Evolutionary conservation across 208 protist species (phyloP).

Genomic region (Tritrichomonas musculus): DNA sequence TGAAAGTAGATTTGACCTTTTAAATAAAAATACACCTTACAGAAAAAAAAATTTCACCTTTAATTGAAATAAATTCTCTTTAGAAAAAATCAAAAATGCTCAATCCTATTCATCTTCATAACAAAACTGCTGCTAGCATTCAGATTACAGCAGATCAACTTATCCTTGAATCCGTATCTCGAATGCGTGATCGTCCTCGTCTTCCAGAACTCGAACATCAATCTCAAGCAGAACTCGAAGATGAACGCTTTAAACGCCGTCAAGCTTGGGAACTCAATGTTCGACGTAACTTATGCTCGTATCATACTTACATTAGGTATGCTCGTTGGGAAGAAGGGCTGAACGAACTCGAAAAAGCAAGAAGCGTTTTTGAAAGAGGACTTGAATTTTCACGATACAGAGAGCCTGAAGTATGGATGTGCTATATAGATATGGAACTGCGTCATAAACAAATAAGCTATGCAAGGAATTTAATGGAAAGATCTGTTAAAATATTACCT

Average conservation of each 20-base stretch:
- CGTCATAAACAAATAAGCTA: slow-evolving; percentile 23
- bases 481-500: not conserved
- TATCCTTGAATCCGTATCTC: not conserved
- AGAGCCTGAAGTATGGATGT: not conserved
- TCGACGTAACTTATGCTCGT: not conserved
- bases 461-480: not conserved
- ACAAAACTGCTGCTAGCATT: not conserved
- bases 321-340: not conserved
- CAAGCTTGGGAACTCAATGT: slow-evolving; percentile 20
- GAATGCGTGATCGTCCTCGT: not conserved
- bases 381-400: not conserved
- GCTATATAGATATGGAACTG: slow-evolving; percentile 18
- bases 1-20: too few species aligned
- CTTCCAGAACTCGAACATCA: not conserved
- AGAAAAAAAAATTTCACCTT: too few species aligned
- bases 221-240: not conserved
- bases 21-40: too few species aligned
- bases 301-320: slow-evolving; percentile 25
- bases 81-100: too few species aligned
- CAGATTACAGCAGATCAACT: not conserved
- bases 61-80: too few species aligned
- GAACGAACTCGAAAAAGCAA: not conserved
- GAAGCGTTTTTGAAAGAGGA: slow-evolving; percentile 18
- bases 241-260: not conserved
- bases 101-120: not conserved